Evolutionary conservation across 2,329 filamentous ascomycete genomes (phyloP).

Genomic region (Sporothrix pallida): DNA sequence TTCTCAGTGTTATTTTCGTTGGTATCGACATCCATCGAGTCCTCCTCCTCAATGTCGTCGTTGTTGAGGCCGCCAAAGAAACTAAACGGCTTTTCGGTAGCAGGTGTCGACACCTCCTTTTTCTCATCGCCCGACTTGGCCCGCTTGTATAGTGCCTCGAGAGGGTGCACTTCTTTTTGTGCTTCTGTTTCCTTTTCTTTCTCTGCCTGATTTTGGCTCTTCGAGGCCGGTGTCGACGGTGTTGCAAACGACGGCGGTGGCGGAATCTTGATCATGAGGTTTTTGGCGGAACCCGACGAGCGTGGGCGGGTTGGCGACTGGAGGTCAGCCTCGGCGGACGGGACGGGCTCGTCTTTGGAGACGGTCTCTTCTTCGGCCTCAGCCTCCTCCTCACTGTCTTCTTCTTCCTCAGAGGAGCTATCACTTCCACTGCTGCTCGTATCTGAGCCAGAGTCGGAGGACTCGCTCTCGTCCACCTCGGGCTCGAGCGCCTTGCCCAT

Average conservation of each 20-base stretch:
- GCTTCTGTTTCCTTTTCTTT: too few relatives aligned
- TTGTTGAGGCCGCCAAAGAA: slow-evolving; percentile 73
- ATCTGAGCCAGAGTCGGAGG: slow-evolving; percentile 34
- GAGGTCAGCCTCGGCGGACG: slow-evolving; percentile 42
- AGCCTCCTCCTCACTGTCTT: slow-evolving; percentile 37
- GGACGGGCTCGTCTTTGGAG: slow-evolving; percentile 39
- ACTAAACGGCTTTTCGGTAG: slow-evolving; percentile 60
- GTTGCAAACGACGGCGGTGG: slow-evolving; percentile 37
- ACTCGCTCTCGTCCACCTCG: slow-evolving; percentile 35
- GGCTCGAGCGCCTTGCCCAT: not conserved
- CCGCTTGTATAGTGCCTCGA: slow-evolving; percentile 91
- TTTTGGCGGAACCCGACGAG: slow-evolving; percentile 57
- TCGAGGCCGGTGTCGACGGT: slow-evolving; percentile 48
- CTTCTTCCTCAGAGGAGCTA: slow-evolving; percentile 36
- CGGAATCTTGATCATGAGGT: slow-evolving; percentile 62
- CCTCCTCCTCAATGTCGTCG: slow-evolving; percentile 51
- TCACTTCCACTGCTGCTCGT: slow-evolving; percentile 41
- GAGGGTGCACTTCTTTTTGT: slow-evolving; percentile 70
- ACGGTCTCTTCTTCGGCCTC: slow-evolving; percentile 34
- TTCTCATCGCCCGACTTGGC: slow-evolving; percentile 50
- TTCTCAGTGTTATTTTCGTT: slow-evolving; percentile 48
- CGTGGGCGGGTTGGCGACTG: slow-evolving; percentile 51
- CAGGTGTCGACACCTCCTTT: slow-evolving; percentile 34
- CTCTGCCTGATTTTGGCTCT: slow-evolving; percentile 19
- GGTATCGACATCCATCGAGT: slow-evolving; percentile 46